Evolutionary conservation across 257 asterid genomes (phyloP).

Genomic region (Solanum tacnaense): DNA sequence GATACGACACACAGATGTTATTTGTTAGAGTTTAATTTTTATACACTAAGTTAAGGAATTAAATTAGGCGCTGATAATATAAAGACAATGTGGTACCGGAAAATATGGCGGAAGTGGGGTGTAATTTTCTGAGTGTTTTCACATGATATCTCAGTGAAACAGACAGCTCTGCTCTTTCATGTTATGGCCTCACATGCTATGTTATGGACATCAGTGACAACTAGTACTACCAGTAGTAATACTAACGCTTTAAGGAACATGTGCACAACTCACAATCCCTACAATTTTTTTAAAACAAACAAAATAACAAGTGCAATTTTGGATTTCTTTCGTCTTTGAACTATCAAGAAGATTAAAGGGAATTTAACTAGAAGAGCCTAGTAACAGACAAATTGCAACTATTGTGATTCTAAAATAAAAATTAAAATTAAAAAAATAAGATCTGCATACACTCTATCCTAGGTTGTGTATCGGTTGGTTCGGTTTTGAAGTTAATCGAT

Average conservation of each 20-base stretch:
- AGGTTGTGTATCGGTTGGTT: too few relatives aligned
- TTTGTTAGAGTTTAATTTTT: too few relatives aligned
- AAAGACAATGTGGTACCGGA: neutral
- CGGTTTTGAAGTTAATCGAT: too few relatives aligned
- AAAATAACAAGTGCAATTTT: neutral
- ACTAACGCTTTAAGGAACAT: neutral
- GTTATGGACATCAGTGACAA: constrained; percentile 34
- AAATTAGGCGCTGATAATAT: neutral
- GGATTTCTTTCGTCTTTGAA: neutral
- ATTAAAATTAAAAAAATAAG: too few relatives aligned
- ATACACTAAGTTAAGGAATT: neutral
- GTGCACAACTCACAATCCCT: neutral
- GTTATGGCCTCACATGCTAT: constrained; percentile 47
- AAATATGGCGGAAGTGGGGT: neutral
- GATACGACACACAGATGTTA: too few relatives aligned
- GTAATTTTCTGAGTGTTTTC: neutral
- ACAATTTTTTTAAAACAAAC: neutral
- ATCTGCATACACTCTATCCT: too few relatives aligned
- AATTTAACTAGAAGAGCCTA: neutral
- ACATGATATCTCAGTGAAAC: constrained; percentile 32
- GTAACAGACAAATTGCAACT: neutral
- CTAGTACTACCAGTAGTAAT: constrained; percentile 15
- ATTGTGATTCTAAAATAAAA: neutral
- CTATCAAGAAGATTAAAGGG: neutral
- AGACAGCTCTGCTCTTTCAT: constrained; percentile 32